Conservation (phyloP, 2,329 filamentous ascomycete species). For the Fusarium cicatricum region DNA sequence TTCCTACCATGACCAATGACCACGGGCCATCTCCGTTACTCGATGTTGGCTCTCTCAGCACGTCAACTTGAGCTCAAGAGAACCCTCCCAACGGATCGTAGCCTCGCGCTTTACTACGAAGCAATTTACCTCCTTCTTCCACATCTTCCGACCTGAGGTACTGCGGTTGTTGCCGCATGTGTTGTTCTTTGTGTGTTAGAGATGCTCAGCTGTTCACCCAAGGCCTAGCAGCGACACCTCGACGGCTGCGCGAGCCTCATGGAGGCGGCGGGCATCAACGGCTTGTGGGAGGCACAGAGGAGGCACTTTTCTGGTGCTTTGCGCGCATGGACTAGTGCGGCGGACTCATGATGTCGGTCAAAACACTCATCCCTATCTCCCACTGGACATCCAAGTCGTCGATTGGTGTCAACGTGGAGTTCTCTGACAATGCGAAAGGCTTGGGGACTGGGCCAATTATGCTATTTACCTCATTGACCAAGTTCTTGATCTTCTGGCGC, state of each 20-base stretch:
- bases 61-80: slow-evolving; percentile 58
- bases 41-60: slow-evolving; percentile 60
- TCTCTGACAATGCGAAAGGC: slow-evolving; percentile 47
- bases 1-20: slow-evolving; percentile 56
- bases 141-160: slow-evolving; percentile 55
- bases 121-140: slow-evolving; percentile 60
- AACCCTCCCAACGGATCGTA: slow-evolving; percentile 48
- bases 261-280: slow-evolving; percentile 59
- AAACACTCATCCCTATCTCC: slow-evolving; percentile 57
- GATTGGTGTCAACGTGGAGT: slow-evolving; percentile 43
- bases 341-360: slow-evolving; percentile 60
- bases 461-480: slow-evolving; percentile 58
- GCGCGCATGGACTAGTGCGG: slow-evolving; percentile 63
- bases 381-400: slow-evolving; percentile 53
- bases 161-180: slow-evolving; percentile 60
- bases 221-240: slow-evolving; percentile 60
- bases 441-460: slow-evolving; percentile 60
- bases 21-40: slow-evolving; percentile 56
- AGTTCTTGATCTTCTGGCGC: slow-evolving; percentile 51
- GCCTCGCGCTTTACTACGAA: slow-evolving; percentile 59
- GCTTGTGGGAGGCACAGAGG: slow-evolving; percentile 58
- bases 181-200: slow-evolving; percentile 63
- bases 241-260: slow-evolving; percentile 61
- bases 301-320: slow-evolving; percentile 64
- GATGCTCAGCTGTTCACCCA: slow-evolving; percentile 58